Base-by-base conservation (phyloP, 768 basidiomycete species). In the Pleurotus citrinopileatus region DNA sequence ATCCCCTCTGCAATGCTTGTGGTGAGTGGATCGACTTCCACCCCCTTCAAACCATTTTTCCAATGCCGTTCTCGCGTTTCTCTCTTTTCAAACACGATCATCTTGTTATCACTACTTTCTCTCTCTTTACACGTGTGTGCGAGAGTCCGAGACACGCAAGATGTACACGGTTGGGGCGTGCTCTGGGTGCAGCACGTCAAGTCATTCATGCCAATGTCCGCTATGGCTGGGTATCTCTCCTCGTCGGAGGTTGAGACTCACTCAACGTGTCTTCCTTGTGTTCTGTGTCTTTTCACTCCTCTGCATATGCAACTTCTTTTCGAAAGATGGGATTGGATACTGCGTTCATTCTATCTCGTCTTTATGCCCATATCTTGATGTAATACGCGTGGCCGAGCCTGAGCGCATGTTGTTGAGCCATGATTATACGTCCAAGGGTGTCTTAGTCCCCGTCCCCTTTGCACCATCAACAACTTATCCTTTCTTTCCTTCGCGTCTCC, bases 1-100 rank as follows among this genome's bases (percentile, higher is more conserved):
- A 87, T 68, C 81, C 86, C 45, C 82, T 94, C 65, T 94, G 92
- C 75, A 94, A 94, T 69, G 88, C 89, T 48, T 94, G 92, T 70
- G 92, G 91, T 93, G 67, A 80, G 90, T 81, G 54, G 65, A 64
- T 62, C 63, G 68, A 61, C 56, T 63, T 56, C 32, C 58, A 60
- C 63, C 64, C 57, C 23, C 15, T 43, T 23, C 37, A 13, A 48
- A 36, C 47, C 29, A 22, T 9, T 44, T 25, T n/a, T 53, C 43
- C 29, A 40, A 22, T 45, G 43, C 55, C 20, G 43, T 58, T 52
- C 59, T 55, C 27, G 45, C 44, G 37, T 58, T 37, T 55, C 52
- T 43, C 34, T 36, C 48, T 37, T 51, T 25, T 36, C 48, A 34
- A 37, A 51, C 34, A 26, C 48, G 48, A 51, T 48, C 48, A 34